Evolutionary conservation across 1,284 basidiomycete species (phyloP).

Genomic region (Stygiomarasmius scandens): DNA sequence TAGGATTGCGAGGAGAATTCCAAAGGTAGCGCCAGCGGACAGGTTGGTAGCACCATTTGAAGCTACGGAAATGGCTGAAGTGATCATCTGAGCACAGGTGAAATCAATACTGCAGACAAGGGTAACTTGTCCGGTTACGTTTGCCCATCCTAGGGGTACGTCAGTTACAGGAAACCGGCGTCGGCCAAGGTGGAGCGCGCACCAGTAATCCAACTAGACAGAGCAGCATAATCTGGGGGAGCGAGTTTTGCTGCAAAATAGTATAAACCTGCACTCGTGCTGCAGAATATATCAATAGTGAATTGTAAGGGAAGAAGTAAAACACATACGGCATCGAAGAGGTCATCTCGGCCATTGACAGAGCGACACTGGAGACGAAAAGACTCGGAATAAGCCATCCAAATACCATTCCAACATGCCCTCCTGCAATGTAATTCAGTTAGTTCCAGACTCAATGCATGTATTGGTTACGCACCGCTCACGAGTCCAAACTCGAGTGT

Average conservation of each 20-base stretch:
- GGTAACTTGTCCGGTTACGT: constrained; percentile 60
- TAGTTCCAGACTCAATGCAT: constrained; percentile 10
- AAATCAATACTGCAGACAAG: constrained; percentile 77
- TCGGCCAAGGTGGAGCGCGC: constrained; percentile 1
- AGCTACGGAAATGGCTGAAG: constrained; percentile 65
- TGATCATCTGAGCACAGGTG: constrained; percentile 78
- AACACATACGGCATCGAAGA: constrained; percentile 74
- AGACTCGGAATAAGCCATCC: constrained; percentile 76
- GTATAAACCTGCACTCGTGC: constrained; percentile 72
- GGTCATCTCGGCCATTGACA: constrained; percentile 72
- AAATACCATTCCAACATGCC: constrained; percentile 77
- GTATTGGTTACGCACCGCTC: constrained; percentile 52
- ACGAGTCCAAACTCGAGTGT: constrained; percentile 65
- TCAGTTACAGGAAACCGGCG: neutral
- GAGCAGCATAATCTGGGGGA: constrained; percentile 55
- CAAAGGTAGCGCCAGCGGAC: constrained; percentile 65
- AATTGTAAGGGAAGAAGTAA: neutral
- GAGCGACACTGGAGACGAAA: constrained; percentile 68
- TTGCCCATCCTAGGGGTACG: constrained; percentile 51
- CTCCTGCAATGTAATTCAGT: constrained; percentile 41
- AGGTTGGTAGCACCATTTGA: constrained; percentile 55
- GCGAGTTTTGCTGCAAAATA: constrained; percentile 76
- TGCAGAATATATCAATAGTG: constrained; percentile 25
- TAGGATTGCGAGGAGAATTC: constrained; percentile 64
- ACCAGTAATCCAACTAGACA: constrained; percentile 76